Evolutionary conservation across 805 yeast genomes (phyloP).

Genomic region (Nakazawaea holstii): DNA sequence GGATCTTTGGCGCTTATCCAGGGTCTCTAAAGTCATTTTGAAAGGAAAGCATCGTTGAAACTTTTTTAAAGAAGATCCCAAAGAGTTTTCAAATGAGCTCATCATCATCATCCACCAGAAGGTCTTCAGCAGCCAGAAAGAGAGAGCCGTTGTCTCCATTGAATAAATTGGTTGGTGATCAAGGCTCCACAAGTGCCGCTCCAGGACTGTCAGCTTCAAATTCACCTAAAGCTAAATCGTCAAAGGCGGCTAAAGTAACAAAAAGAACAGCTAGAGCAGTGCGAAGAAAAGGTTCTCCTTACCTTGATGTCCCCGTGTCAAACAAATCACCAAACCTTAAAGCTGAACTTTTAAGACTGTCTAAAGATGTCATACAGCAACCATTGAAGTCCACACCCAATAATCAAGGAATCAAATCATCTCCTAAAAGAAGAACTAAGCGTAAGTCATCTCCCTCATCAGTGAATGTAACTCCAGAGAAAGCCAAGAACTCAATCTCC

Average conservation of each 20-base stretch:
- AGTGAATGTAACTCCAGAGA: not conserved
- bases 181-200: not conserved
- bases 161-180: not conserved
- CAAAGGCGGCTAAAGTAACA: not conserved
- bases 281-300: conserved; percentile 2
- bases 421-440: too few species aligned
- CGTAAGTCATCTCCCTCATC: not conserved
- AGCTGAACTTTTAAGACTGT: not conserved
- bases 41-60: too few species aligned
- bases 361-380: not conserved
- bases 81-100: too few species aligned
- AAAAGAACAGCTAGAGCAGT: not conserved
- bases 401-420: too few species aligned
- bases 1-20: too few species aligned
- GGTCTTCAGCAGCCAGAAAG: too few species aligned
- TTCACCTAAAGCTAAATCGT: not conserved
- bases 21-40: too few species aligned
- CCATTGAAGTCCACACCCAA: too few species aligned
- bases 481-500: not conserved
- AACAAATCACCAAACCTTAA: not conserved
- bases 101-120: too few species aligned
- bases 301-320: not conserved
- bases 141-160: too few species aligned
- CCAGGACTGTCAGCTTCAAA: not conserved
- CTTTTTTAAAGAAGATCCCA: too few species aligned